Percentiles rank a stretch among this genome's conserved stretches.
Evolutionary conservation across 2,329 filamentous ascomycete species (phyloP).

Genomic region (Niveomyces coronatus): DNA sequence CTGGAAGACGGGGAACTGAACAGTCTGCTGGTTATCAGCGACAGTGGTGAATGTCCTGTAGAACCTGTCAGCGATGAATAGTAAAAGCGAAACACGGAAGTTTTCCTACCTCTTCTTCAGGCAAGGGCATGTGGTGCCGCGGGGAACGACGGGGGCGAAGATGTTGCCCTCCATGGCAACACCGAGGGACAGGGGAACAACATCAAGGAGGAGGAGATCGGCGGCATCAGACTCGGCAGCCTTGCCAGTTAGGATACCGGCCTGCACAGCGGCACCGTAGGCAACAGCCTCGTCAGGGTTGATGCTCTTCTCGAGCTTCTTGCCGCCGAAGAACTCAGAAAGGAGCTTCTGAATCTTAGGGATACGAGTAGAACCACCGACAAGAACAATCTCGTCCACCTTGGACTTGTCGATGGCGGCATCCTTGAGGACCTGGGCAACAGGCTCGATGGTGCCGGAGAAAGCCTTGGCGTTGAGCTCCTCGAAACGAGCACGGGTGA

Average conservation of each 20-base stretch:
- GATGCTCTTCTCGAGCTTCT: constrained; percentile 99
- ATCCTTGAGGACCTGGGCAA: constrained; percentile 95
- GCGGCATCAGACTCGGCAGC: constrained; percentile 89
- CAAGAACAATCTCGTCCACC: constrained; percentile 97
- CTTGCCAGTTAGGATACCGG: constrained; percentile 97
- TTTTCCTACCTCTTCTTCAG: constrained; percentile 56
- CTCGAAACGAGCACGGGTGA: constrained; percentile 98
- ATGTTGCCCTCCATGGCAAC: constrained; percentile 99
- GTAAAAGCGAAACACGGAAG: neutral
- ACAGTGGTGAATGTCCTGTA: constrained; percentile 73
- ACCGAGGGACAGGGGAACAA: constrained; percentile 92
- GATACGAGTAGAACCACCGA: constrained; percentile 98
- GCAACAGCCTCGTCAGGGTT: constrained; percentile 99
- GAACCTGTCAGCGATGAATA: no score
- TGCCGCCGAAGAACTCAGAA: constrained; percentile 97
- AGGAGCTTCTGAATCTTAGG: constrained; percentile 98
- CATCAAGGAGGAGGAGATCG: constrained; percentile 91
- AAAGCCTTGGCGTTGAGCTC: constrained; percentile 96
- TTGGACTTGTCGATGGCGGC: constrained; percentile 75
- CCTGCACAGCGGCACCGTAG: constrained; percentile 97
- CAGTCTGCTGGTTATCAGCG: constrained; percentile 64
- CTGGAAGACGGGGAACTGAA: constrained; percentile 89
- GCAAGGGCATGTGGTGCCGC: constrained; percentile 65
- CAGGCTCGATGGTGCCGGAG: constrained; percentile 84
- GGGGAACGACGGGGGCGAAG: constrained; percentile 85